A percentile compares a stretch with the other conserved stretches of the same genome.
Conservation (phyloP, 2,329 filamentous ascomycete genomes). For the Pezicula radicicola region DNA sequence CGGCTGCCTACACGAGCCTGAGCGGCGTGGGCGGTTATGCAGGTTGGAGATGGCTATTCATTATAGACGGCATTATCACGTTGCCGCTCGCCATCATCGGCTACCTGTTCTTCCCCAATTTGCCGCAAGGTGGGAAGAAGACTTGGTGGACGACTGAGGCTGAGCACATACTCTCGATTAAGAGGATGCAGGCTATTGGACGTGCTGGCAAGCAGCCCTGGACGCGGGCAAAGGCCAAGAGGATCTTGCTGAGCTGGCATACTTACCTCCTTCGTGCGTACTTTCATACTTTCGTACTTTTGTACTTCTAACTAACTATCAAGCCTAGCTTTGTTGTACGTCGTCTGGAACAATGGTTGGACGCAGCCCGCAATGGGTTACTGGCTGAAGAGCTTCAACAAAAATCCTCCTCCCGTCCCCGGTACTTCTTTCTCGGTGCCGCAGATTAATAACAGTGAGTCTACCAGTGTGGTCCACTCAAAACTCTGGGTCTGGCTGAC, state of each 20-base stretch:
- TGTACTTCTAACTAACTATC: not conserved
- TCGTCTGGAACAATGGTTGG: slow-evolving; percentile 36
- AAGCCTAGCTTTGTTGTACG: slow-evolving; percentile 28
- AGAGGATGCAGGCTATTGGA: slow-evolving; percentile 29
- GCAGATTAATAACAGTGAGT: slow-evolving; percentile 34
- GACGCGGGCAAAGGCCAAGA: slow-evolving; percentile 30
- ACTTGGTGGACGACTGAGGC: slow-evolving; percentile 23
- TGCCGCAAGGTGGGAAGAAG: slow-evolving; percentile 25
- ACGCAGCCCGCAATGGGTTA: slow-evolving; percentile 36
- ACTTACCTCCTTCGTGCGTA: slow-evolving; percentile 33
- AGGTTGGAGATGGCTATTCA: slow-evolving; percentile 35
- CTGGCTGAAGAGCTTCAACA: slow-evolving; percentile 39
- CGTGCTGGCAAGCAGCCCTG: slow-evolving; percentile 34
- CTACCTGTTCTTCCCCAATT: slow-evolving; percentile 21
- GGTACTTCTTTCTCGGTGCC: slow-evolving; percentile 29
- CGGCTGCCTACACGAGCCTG: slow-evolving; percentile 23
- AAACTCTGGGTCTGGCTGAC: not conserved
- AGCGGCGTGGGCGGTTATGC: not conserved
- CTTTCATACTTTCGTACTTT: not conserved
- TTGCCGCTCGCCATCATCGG: slow-evolving; percentile 27
- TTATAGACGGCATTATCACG: slow-evolving; percentile 27
- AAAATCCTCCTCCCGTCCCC: slow-evolving; percentile 31
- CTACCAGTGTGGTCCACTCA: not conserved
- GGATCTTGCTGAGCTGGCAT: slow-evolving; percentile 36
- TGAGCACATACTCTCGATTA: slow-evolving; percentile 20